Evolutionary conservation across 1,284 basidiomycete species (phyloP).

Genomic region (Phenoliferia sp.): DNA sequence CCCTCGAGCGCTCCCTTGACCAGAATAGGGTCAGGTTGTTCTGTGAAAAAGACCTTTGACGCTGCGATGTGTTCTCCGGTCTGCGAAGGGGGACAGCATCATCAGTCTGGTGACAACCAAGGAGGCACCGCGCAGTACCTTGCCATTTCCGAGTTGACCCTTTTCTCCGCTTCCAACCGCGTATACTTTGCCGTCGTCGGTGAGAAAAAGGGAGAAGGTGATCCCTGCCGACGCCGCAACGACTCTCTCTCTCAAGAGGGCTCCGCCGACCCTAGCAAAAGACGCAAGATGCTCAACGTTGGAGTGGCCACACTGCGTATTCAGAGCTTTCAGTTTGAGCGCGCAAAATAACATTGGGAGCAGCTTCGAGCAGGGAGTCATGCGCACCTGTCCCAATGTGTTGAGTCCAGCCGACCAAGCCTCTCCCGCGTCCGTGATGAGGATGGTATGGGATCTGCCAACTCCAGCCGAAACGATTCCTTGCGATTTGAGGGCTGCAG

Average conservation of each 20-base stretch:
- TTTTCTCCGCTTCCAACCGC: constrained; percentile 86
- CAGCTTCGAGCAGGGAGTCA: neutral
- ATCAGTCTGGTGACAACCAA: neutral
- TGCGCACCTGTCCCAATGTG: constrained; percentile 60
- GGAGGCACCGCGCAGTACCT: constrained; percentile 58
- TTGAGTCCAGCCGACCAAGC: constrained; percentile 84
- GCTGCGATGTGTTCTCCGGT: constrained; percentile 33
- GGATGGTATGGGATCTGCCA: constrained; percentile 72
- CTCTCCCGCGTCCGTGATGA: constrained; percentile 73
- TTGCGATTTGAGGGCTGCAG: constrained; percentile 53
- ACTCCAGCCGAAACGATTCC: constrained; percentile 75
- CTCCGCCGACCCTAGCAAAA: constrained; percentile 60
- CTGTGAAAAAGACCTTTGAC: constrained; percentile 18
- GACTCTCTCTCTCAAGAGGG: constrained; percentile 58
- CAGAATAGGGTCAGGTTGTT: constrained; percentile 40
- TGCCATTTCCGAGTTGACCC: constrained; percentile 86
- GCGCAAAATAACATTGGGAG: too few species aligned
- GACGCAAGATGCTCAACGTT: constrained; percentile 53
- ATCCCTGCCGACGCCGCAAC: constrained; percentile 72
- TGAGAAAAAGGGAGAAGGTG: constrained; percentile 76
- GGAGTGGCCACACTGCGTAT: constrained; percentile 63
- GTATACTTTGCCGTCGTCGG: constrained; percentile 76
- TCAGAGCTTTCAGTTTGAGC: too few species aligned
- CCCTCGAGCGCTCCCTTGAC: constrained; percentile 62
- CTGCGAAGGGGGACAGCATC: neutral